Evolutionary conservation across 2,329 filamentous ascomycete genomes (phyloP).

Genomic region (Hymenoscyphus occultus): DNA sequence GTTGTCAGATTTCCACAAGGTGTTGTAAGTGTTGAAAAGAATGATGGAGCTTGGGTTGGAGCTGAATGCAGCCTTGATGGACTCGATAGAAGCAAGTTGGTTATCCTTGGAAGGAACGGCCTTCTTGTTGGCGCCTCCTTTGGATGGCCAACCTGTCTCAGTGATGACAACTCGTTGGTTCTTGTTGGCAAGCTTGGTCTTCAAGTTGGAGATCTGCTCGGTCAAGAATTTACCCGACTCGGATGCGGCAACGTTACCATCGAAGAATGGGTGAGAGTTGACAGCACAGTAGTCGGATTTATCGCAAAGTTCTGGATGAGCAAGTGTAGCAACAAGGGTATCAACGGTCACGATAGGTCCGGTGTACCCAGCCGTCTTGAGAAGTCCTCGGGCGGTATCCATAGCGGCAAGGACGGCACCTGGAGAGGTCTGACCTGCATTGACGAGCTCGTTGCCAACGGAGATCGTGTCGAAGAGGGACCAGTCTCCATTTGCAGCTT

Average conservation of each 20-base stretch:
- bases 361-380: slow-evolving; percentile 62
- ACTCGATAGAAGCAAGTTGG: slow-evolving; percentile 63
- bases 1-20: slow-evolving; percentile 70
- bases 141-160: slow-evolving; percentile 80
- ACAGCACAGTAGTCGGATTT: slow-evolving; percentile 75
- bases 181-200: slow-evolving; percentile 41
- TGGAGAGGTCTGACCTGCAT: slow-evolving; percentile 54
- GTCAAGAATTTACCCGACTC: slow-evolving; percentile 66
- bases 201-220: slow-evolving; percentile 49
- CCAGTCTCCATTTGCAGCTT: slow-evolving; percentile 63
- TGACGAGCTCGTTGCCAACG: slow-evolving; percentile 80
- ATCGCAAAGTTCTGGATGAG: slow-evolving; percentile 67
- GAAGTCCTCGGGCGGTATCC: slow-evolving; percentile 51
- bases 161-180: slow-evolving; percentile 68
- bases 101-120: slow-evolving; percentile 68
- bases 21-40: slow-evolving; percentile 78
- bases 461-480: slow-evolving; percentile 65
- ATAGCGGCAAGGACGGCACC: slow-evolving; percentile 57
- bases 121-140: slow-evolving; percentile 60
- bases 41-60: slow-evolving; percentile 53
- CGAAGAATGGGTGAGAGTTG: slow-evolving; percentile 85
- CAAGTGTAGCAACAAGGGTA: slow-evolving; percentile 66
- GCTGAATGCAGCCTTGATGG: slow-evolving; percentile 59
- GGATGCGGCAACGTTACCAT: slow-evolving; percentile 56
- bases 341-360: slow-evolving; percentile 79